Evolutionary conservation across 2,329 filamentous ascomycete genomes (phyloP), one percentile per base, ranked within the genome.

Genomic region (Neopestalotiopsis rosae): DNA sequence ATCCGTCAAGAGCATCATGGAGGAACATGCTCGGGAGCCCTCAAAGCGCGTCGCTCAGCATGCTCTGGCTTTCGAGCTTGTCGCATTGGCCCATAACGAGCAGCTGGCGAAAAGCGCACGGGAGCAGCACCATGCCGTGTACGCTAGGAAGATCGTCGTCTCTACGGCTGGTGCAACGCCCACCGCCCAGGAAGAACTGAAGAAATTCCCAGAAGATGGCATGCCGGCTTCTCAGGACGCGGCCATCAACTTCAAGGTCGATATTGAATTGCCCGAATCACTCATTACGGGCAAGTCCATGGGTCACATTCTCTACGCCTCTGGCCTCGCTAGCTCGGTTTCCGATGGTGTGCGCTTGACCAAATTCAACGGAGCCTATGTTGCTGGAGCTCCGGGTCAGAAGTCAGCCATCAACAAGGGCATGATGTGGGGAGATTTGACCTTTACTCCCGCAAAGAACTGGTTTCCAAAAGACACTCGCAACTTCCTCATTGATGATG

Each of bases 11-110:
- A 75, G 83, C 14, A 79, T 93, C 66, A 92, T 98, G 88, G 79
- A 83, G 40, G 79, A 91, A 71, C 95, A 98, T 73, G 81, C 80
- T 9, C 71, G 84, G 34, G 87, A 95, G 68, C 92, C 93, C 0
- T 87, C 90, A 1, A 89, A 91, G 80, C 90, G 96, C 38, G 78
- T 89, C 68, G 94, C 95, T 3, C 95, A 99, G 74, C 95, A 97
- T 76, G 83, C 87, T 0, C 88, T 99, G 2, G 96, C 96, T 0
- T 88, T 85, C 65, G 95, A 99, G 77, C 91, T 98, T 28, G 84
- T 97, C 0, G 87, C 91, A 64, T 86, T 99, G 2, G 88, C 94
- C 1, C 94, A 98, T 76, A 94, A 95, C 14, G 78, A 83, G 0
- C 75, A 86, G 7, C 87, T 87, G 70, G 94, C 95, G 0, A 78